These are phyloP conservation scores for Babjeviella inositovora DNA, from an alignment of 805 yeast species.

Conservation along the genomic window DNA sequence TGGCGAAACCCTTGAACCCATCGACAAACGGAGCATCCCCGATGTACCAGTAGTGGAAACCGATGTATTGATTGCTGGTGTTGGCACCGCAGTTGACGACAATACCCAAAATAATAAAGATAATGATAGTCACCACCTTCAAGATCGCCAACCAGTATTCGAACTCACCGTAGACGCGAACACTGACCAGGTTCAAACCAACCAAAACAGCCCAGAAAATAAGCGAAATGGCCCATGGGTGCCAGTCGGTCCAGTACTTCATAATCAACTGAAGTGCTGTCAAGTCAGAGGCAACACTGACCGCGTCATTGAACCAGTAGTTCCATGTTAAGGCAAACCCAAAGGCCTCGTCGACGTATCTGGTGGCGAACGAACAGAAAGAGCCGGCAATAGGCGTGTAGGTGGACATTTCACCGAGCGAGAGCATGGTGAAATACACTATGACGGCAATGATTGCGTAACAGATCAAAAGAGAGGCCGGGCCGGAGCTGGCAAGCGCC, in stretches of 20 bases:
- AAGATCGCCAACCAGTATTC: constrained; percentile 20
- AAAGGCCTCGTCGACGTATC: constrained; percentile 31
- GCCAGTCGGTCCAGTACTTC: constrained; percentile 30
- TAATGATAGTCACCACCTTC: constrained; percentile 33
- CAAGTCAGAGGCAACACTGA: constrained; percentile 28
- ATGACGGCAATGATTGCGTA: constrained; percentile 26
- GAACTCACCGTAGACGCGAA: constrained; percentile 21
- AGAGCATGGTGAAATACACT: constrained; percentile 34
- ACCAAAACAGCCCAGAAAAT: constrained; percentile 37
- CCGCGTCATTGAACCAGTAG: constrained; percentile 35
- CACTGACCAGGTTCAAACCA: constrained; percentile 16
- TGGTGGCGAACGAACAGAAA: constrained; percentile 28
- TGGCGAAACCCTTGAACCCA: constrained; percentile 35
- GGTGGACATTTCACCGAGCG: constrained; percentile 42
- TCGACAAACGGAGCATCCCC: constrained; percentile 37
- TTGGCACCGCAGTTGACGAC: constrained; percentile 46
- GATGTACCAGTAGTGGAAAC: constrained; percentile 22
- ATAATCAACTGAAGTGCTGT: constrained; percentile 28
- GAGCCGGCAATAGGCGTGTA: constrained; percentile 39
- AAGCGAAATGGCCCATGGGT: constrained; percentile 31
- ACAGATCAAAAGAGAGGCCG: constrained; percentile 32
- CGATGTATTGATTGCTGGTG: constrained; percentile 18
- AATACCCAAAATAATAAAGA: constrained; percentile 38
- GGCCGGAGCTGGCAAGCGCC: constrained; percentile 31
- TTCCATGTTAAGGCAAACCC: constrained; percentile 35